These are phyloP conservation scores for Pisolithus marmoratus DNA, from an alignment of 768 basidiomycete genomes.

Conservation along the genomic window DNA sequence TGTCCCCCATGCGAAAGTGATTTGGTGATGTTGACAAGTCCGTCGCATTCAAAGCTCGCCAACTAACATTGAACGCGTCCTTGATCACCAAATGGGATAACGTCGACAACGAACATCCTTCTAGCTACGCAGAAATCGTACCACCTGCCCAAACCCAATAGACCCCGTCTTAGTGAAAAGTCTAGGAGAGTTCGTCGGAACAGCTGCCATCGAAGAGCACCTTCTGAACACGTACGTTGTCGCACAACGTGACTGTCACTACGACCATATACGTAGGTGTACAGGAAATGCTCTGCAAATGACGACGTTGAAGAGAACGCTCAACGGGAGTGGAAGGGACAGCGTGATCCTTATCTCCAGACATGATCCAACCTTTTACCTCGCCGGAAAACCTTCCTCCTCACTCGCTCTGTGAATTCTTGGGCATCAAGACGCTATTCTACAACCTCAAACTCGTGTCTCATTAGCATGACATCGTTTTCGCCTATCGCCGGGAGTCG, in stretches of 20 bases:
- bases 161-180: constrained; percentile 25
- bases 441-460: constrained; percentile 32
- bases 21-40: too few species aligned
- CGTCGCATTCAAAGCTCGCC: not conserved
- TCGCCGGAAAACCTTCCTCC: not conserved
- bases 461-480: not conserved
- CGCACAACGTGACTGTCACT: too few species aligned
- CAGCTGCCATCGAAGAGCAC: constrained; percentile 32
- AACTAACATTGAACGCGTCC: constrained; percentile 29
- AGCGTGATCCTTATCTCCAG: constrained; percentile 39
- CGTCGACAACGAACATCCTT: constrained; percentile 30
- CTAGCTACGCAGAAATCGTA: not conserved
- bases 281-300: not conserved
- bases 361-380: constrained; percentile 24
- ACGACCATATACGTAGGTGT: too few species aligned
- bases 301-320: not conserved
- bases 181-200: constrained; percentile 46
- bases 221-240: constrained; percentile 35
- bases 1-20: too few species aligned
- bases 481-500: constrained; percentile 28
- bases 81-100: too few species aligned
- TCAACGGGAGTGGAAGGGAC: not conserved
- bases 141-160: constrained; percentile 30
- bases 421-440: constrained; percentile 26
- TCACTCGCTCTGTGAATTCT: constrained; percentile 35